Evolutionary conservation across 352 stramenopile species (phyloP).

Genomic region (Globisporangium polare): DNA sequence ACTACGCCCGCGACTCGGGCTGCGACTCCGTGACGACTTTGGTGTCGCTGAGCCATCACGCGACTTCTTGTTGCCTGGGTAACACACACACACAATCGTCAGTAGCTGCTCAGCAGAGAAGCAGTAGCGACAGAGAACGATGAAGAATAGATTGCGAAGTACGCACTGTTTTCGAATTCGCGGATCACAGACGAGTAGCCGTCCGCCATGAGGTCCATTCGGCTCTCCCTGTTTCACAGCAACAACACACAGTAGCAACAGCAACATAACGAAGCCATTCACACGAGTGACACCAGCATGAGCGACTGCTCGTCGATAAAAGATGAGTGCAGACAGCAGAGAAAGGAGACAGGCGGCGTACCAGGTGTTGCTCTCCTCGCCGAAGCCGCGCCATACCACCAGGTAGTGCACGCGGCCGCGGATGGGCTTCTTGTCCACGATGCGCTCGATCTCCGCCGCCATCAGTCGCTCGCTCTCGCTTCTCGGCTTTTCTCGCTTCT

Average conservation of each 20-base stretch:
- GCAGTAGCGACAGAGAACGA: background rate
- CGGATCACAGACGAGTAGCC: slow-evolving; percentile 71
- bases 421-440: slow-evolving; percentile 79
- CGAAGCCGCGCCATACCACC: slow-evolving; percentile 73
- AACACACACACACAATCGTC: background rate
- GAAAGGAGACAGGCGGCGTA: slow-evolving; percentile 13
- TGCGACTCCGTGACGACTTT: slow-evolving; percentile 23
- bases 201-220: slow-evolving; percentile 75
- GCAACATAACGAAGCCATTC: background rate
- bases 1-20: slow-evolving; percentile 43
- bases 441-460: slow-evolving; percentile 70
- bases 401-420: slow-evolving; percentile 82
- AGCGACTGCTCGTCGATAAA: background rate
- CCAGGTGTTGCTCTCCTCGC: slow-evolving; percentile 85
- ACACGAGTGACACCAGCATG: background rate
- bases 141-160: background rate
- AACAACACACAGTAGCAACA: slow-evolving; percentile 1
- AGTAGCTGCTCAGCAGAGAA: background rate
- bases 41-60: slow-evolving; percentile 25
- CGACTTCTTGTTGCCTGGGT: slow-evolving; percentile 52
- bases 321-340: background rate
- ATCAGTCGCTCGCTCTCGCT: slow-evolving; percentile 23
- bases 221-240: slow-evolving; percentile 56
- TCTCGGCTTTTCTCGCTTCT: slow-evolving; percentile 13
- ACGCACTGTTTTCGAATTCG: slow-evolving; percentile 61